phyloP scores from a whole-genome alignment of 1,284 basidiomycete species.

The Heterobasidion parviporum region DNA sequence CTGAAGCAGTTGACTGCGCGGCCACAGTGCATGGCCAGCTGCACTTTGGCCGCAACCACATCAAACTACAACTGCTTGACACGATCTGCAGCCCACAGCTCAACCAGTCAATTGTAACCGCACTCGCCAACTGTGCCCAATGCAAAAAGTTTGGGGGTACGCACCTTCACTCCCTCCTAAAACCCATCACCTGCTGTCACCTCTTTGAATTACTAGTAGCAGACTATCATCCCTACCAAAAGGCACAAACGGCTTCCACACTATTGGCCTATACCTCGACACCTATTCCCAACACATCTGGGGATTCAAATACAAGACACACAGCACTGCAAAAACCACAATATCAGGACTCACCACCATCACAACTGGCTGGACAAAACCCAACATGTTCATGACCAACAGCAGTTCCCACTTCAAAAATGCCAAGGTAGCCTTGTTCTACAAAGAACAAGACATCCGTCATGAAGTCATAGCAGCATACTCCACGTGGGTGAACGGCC shows the following conservation, averaged over 20 bases:
- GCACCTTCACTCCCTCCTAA: constrained; percentile 20
- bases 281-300: constrained; percentile 19
- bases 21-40: constrained; percentile 13
- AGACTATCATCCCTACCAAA: constrained; percentile 23
- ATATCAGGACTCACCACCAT: constrained; percentile 15
- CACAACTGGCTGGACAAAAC: constrained; percentile 13
- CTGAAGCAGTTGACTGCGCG: constrained; percentile 12
- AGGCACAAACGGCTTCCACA: constrained; percentile 24
- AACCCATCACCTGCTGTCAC: constrained; percentile 25
- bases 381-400: constrained; percentile 30
- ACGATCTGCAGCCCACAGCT: constrained; percentile 19
- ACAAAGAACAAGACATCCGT: constrained; percentile 14
- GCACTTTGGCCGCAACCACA: constrained; percentile 21
- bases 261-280: constrained; percentile 20
- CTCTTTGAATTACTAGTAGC: constrained; percentile 27
- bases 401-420: constrained; percentile 30
- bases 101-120: constrained; percentile 19
- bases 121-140: constrained; percentile 19
- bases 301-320: constrained; percentile 18
- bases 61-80: constrained; percentile 20
- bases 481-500: constrained; percentile 30
- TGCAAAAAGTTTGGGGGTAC: constrained; percentile 21
- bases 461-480: constrained; percentile 23
- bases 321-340: constrained; percentile 19
- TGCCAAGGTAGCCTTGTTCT: constrained; percentile 20